A percentile compares a stretch with the other conserved stretches of the same genome.
These are phyloP conservation scores for Scheffersomyces segobiensis DNA, from an alignment of 1,139 yeast species.

Conservation along the genomic window DNA sequence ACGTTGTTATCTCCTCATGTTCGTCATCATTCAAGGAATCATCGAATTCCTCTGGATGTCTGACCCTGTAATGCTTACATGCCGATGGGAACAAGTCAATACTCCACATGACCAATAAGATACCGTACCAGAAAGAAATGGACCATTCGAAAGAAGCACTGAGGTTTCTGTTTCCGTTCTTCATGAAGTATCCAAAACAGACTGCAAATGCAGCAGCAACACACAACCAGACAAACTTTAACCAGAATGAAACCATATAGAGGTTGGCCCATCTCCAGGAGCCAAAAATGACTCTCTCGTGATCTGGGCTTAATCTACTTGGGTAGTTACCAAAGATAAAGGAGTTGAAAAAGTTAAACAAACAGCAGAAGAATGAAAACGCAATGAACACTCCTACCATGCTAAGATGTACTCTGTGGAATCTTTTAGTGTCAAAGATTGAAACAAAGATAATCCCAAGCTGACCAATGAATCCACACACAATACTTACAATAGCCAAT, in stretches of 20 bases:
- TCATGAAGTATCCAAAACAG: slow-evolving; percentile 58
- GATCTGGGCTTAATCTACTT: slow-evolving; percentile 39
- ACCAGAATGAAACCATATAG: slow-evolving; percentile 50
- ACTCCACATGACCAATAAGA: slow-evolving; percentile 63
- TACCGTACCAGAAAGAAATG: slow-evolving; percentile 79
- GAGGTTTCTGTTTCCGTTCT: slow-evolving; percentile 34
- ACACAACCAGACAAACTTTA: slow-evolving; percentile 65
- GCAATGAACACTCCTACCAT: slow-evolving; percentile 77
- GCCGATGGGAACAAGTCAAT: slow-evolving; percentile 74
- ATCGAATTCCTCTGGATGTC: slow-evolving; percentile 15
- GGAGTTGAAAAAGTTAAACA: slow-evolving; percentile 61
- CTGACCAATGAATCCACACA: slow-evolving; percentile 65
- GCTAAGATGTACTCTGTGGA: slow-evolving; percentile 60
- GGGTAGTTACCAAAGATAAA: slow-evolving; percentile 60
- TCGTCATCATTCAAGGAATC: slow-evolving; percentile 1
- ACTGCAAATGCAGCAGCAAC: slow-evolving; percentile 73
- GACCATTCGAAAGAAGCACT: slow-evolving; percentile 81
- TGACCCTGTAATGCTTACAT: slow-evolving; percentile 17
- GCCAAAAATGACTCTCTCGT: slow-evolving; percentile 44
- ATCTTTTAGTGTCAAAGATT: slow-evolving; percentile 66
- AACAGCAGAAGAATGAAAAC: slow-evolving; percentile 64
- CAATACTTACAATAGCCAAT: slow-evolving; percentile 53
- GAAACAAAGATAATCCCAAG: slow-evolving; percentile 75
- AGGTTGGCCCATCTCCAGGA: slow-evolving; percentile 36
- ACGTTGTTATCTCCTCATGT: slow-evolving; percentile 7